phyloP scores from a whole-genome alignment of 768 basidiomycete species.

The Rhizopogon salebrosus region DNA sequence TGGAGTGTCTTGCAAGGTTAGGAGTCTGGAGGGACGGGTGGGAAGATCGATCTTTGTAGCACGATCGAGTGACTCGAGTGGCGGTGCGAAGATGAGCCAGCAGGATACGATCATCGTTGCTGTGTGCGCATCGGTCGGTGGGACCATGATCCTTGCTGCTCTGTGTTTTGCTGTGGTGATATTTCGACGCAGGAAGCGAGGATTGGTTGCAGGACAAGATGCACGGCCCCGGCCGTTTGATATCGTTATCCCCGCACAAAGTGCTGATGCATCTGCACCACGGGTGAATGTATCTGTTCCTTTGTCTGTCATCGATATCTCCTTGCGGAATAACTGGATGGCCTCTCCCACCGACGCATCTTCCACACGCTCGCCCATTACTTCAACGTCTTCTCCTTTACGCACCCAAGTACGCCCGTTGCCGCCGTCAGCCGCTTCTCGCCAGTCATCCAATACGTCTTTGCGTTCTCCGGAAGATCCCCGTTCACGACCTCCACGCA shows the following conservation, averaged over 20 bases:
- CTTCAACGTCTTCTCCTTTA: neutral
- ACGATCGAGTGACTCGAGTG: neutral
- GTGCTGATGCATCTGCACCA: neutral
- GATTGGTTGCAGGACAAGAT: conserved; percentile 15
- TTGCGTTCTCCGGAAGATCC: conserved; percentile 1
- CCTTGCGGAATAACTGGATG: conserved; percentile 1
- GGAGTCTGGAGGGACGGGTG: neutral
- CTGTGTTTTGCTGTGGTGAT: conserved; percentile 13
- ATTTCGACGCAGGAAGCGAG: conserved; percentile 10
- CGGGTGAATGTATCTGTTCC: neutral
- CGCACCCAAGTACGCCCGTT: neutral
- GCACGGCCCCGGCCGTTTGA: conserved; percentile 22
- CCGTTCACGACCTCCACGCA: neutral
- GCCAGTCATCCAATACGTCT: conserved; percentile 1
- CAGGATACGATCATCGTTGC: conserved; percentile 9
- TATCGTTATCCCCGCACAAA: conserved; percentile 8
- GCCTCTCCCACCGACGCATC: neutral
- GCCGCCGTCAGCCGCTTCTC: neutral
- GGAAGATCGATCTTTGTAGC: neutral
- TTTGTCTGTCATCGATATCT: neutral
- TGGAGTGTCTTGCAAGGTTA: conserved; percentile 1
- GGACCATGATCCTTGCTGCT: conserved; percentile 11
- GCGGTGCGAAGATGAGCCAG: neutral
- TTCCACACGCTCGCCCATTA: neutral
- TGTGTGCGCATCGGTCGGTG: conserved; percentile 18